Percentiles rank a stretch among this genome's conserved stretches.
These are phyloP conservation scores for Porphyra umbilicalis DNA, from an alignment of 31 red algal genomes.

Conservation along the genomic window DNA sequence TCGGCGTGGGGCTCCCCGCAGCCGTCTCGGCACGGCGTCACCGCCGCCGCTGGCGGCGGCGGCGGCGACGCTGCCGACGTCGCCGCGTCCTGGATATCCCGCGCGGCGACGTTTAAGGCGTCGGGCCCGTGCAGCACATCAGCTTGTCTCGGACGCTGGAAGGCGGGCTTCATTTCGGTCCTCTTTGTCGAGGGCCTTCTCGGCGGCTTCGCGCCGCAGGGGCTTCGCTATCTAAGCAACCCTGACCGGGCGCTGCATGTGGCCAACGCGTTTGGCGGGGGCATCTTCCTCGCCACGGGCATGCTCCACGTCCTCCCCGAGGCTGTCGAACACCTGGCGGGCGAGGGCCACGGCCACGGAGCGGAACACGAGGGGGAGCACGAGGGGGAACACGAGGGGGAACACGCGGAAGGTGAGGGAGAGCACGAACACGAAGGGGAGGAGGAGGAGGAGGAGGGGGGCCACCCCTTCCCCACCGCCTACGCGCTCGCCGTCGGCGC, in stretches of 20 bases:
- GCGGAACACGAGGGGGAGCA: not conserved
- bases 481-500: slow-evolving; percentile 14
- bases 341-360: not conserved
- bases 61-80: not conserved
- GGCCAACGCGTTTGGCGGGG: slow-evolving; percentile 37
- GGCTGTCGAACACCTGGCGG: slow-evolving; percentile 21
- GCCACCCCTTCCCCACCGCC: slow-evolving; percentile 16
- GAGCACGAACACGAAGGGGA: not conserved
- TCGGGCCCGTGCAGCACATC: not conserved
- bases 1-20: not conserved
- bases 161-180: slow-evolving; percentile 40
- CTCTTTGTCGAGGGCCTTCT: slow-evolving; percentile 36
- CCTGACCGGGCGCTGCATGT: not conserved
- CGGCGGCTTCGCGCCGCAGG: slow-evolving; percentile 4
- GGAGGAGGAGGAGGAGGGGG: not conserved
- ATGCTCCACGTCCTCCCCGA: slow-evolving; percentile 51
- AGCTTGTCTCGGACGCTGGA: slow-evolving; percentile 27
- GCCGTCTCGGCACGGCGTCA: no score
- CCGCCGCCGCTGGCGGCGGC: not conserved
- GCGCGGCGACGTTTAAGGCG: not conserved
- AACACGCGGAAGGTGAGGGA: not conserved
- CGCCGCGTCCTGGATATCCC: not conserved
- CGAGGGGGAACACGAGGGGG: not conserved
- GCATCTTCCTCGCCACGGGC: slow-evolving; percentile 45
- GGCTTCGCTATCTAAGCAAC: slow-evolving; percentile 7